Evolutionary conservation across 768 basidiomycete genomes (phyloP), one percentile per base, ranked within the genome.

Genomic region (Trametes punicea): DNA sequence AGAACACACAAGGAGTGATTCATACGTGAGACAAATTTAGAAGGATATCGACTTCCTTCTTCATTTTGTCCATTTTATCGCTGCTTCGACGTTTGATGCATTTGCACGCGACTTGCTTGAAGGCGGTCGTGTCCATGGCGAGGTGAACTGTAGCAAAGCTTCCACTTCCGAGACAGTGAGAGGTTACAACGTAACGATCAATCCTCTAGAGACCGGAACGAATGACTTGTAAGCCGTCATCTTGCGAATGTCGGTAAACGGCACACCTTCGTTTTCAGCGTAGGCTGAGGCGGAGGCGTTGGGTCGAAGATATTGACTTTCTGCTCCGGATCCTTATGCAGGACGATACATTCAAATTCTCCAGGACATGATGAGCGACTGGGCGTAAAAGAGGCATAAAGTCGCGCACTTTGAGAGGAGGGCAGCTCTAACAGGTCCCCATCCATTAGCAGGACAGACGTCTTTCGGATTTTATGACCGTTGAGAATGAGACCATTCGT

Each of bases 81-180:
- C 79, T 81, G 49, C 78, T 80, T 67, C 82, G 83, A 1, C 75
- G 79, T 61, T 81, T 82, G 65, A 93, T 87, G 55, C 83, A 90
- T 69, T 93, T 93, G 69, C 90, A 92, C 20, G 90, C 90, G 25
- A 90, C 87, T 70, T 93, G 90, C 40, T 82, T 78, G 61, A 82
- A 78, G 42, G 75, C 80, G 8, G 70, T 67, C 9, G 76, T 80
- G 64, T 90, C 87, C 55, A 89, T 75, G 16, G 89, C 88, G 21
- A 93, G 78, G 64, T 90, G 85, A 1, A 93, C 90, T 1, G 84
- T 87, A 0, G 90, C 90, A 69, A 91, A 93, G 38, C 86, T 86
- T 4, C 90, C 90, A 21, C 81, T 84, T 38, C 90, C 90, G 11
- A 93, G 78, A 62, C 84, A 87, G 57, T 91, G 88, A 3, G 85